Base-by-base conservation (phyloP, 805 yeast genomes). In the Ogataea thermomethanolica region DNA sequence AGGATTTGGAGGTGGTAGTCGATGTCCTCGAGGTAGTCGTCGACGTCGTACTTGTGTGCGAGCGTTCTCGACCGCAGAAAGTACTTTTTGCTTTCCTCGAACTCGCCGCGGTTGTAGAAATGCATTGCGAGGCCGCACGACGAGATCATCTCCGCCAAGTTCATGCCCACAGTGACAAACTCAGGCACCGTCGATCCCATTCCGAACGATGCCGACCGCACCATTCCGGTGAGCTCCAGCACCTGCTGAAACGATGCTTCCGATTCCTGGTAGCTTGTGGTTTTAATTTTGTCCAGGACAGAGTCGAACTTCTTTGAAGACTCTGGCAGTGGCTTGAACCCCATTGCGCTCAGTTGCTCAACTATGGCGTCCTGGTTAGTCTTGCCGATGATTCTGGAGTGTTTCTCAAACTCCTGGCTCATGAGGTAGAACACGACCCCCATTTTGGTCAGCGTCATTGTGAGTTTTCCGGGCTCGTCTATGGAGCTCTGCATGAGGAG, bases 391-490 rank as follows among this genome's bases (percentile, higher is more conserved):
- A 10, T 9, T 25, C 23, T 17, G 8, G 33, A 35, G 23, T 17
- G 43, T 13, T n/a, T 29, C 14, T 35, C 43, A 27, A 34, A 34
- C 14, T 42, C 23, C 11, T 45, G 38, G 8, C 46, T 46, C 35
- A 48, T 28, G 23, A 44, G 35, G 29, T 37, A 49, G 20, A 41
- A 35, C 8, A 45, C 41, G 13, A 45, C 46, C 11, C 51, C 51
- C 15, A 45, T 30, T 24, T 50, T 50, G n/a, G 50, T 43, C 27
- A 43, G 37, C 1, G 48, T 39, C 21, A 48, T 29, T n/a, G 49
- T 37, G 11, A 45, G 28, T 37, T 48, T 48, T 15, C 52, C 52
- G 9, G 52, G 49, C 33, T 48, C 48, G 27, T 48, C 52, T 17
- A 39, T 33, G 14, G 43, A 43, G 27, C 49, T 44, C 27, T 43